Evolutionary conservation across 345 rosid species (phyloP), one percentile per base, ranked within the genome.

Genomic region (Aethionema arabicum): DNA sequence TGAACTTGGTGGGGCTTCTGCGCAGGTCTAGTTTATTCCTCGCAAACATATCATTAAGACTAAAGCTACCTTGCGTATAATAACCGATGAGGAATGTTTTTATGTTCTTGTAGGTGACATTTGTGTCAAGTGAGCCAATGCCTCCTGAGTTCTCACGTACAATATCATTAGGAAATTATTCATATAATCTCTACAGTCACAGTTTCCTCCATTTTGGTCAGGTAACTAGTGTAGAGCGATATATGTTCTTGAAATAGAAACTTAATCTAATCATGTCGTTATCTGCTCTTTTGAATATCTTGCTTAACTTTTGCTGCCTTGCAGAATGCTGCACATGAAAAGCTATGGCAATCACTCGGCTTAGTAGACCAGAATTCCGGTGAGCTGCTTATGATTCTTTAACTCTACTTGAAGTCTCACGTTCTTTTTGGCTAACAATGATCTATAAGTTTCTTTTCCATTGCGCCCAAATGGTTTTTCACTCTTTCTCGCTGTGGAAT

Each of bases 1-100:
- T 62, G 99, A 90, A 78, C 99, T 93, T 70, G 99, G 97, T 0
- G 99, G 99, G 11, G 99, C 99, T 65, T 93, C 99, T 46, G 95
- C 95, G 32, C 99, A 93, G 97, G 97, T 90, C 72, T 53, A 52
- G 5, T 51, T 64, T 3, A 15, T 37, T 46, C 3, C 11, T 60
- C 11, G 27, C 8, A 1, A 15, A 0, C 13, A 12, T 12, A 30
- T 42, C 8, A 10, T 32, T 31, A 2, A 15, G n/a, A 40, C n/a
- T 40, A 4, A 3, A 8, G 27, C 27, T 21, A 21, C 27, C 27
- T 21, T 21, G 57, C 40, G 7, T 52, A 33, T 15, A 36, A 36
- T 68, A 3, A 15, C 1, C 6, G 31, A 8, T 0, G 55, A 3
- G 37, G 31, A 43, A 14, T 0, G 9, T 58, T 54, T 40, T 53